Percentiles rank a stretch among this genome's conserved stretches.
Evolutionary conservation across 31 red algal species (phyloP).

Genomic region (Porphyra umbilicalis): DNA sequence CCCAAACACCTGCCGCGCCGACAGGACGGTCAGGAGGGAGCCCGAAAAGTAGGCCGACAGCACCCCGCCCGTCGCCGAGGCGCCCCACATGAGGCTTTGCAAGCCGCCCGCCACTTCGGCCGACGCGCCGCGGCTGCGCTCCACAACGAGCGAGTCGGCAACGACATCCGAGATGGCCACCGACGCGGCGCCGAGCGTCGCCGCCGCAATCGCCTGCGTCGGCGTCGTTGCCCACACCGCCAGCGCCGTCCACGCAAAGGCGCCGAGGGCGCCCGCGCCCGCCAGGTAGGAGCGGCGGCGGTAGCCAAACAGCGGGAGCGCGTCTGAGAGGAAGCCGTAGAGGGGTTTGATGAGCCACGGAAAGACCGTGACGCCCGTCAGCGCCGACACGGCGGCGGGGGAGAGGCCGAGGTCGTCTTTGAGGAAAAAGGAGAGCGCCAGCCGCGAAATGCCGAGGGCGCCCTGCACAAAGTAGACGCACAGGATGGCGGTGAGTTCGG

Average conservation of each 20-base stretch:
- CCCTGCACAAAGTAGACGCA: constrained; percentile 90
- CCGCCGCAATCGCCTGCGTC: constrained; percentile 14
- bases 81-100: constrained; percentile 89
- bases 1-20: constrained; percentile 53
- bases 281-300: constrained; percentile 72
- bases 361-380: constrained; percentile 62
- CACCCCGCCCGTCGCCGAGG: constrained; percentile 76
- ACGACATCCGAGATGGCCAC: constrained; percentile 93
- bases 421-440: constrained; percentile 85
- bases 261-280: constrained; percentile 53
- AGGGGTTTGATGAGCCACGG: constrained; percentile 96
- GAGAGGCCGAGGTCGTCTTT: constrained; percentile 75
- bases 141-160: constrained; percentile 86
- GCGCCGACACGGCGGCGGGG: constrained; percentile 55
- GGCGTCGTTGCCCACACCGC: constrained; percentile 53
- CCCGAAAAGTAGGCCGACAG: constrained; percentile 90
- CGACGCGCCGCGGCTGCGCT: constrained; percentile 48
- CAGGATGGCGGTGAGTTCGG: constrained; percentile 82
- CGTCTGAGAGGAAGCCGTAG: constrained; percentile 87
- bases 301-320: constrained; percentile 87
- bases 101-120: constrained; percentile 51
- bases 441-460: constrained; percentile 85
- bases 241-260: constrained; percentile 47
- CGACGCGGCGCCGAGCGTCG: constrained; percentile 38
- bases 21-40: constrained; percentile 56